Base-by-base conservation (phyloP, 1,139 yeast species). In the Debaryomycetaceae sp. region DNA sequence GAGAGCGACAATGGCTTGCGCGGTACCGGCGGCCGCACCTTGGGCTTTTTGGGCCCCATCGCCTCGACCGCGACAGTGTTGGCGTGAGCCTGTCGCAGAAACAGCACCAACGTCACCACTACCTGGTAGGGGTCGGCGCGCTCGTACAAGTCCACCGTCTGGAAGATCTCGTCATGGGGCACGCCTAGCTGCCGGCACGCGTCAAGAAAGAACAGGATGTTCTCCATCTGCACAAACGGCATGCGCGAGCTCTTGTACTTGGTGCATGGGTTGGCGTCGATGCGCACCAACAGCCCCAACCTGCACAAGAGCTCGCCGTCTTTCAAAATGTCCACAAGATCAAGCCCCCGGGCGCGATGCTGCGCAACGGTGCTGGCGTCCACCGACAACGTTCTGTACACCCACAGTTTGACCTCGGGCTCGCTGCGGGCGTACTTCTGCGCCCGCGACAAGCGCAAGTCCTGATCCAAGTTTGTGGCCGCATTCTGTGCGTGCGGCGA, bases 141-240 rank as follows among this genome's bases (percentile, higher is more conserved):
- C 47, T 86, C 95, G 44, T 61, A 85, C 37, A 86, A 61, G 49
- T 86, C 96, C 5, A 83, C 73, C 0, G 95, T 85, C 44, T 83
- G 91, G 49, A 86, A 86, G 29, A 83, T 59, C 49, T 86, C 96
- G 48, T 84, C 89, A 40, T 83, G 85, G 4, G 91, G 86, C 3
- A 86, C 78, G 2, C 93, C 91, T 27, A 80, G 60, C 3, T 48
- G 31, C 39, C 75, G 70, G 34, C 85, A 77, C 30, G 80, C 73
- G 11, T 64, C 56, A 21, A 86, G 58, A 48, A 85, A 86, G 39
- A 76, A 72, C 26, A 86, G 78, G 24, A 86, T 84, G 46, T 85
- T 85, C 49, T 86, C 95, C 95, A 85, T 85, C 58, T 81, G 86
- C 8, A 84, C 78, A 55, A 86, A 86, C 3, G 95, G 91, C 82